These are phyloP conservation scores for Tolypocladium pustulatum DNA, from an alignment of 2,329 filamentous ascomycete genomes.

Conservation along the genomic window DNA sequence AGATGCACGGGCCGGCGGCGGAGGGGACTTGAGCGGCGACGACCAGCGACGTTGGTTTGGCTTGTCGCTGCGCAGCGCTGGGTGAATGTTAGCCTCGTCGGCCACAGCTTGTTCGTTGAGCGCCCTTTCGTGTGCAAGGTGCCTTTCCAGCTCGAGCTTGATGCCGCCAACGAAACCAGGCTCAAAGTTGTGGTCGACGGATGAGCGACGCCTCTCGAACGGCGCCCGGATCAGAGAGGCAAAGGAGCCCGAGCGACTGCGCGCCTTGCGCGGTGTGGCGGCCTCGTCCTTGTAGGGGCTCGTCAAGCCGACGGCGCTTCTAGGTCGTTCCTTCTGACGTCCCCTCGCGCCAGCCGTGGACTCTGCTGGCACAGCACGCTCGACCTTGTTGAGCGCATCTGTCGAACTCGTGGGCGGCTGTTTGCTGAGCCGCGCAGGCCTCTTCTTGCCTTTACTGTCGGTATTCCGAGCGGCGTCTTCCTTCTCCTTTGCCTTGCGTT, in stretches of 20 bases:
- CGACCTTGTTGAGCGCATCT: conserved; percentile 3
- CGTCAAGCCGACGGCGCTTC: conserved; percentile 15
- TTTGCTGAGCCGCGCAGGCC: neutral
- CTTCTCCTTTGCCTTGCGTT: conserved; percentile 18
- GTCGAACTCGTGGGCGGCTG: conserved; percentile 2
- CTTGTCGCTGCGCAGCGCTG: conserved; percentile 20
- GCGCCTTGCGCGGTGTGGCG: conserved; percentile 9
- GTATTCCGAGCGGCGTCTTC: conserved; percentile 13
- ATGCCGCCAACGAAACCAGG: conserved; percentile 29
- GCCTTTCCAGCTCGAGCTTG: conserved; percentile 28
- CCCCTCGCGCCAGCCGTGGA: neutral
- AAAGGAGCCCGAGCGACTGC: conserved; percentile 25
- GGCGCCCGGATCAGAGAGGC: conserved; percentile 23
- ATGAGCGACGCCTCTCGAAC: conserved; percentile 22
- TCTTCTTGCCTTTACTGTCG: conserved; percentile 12
- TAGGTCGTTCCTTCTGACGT: conserved; percentile 8
- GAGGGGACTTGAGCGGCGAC: conserved; percentile 15
- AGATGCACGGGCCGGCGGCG: conserved; percentile 4
- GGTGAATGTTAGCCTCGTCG: conserved; percentile 19
- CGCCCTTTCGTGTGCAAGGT: conserved; percentile 19
- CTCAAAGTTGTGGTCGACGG: conserved; percentile 18
- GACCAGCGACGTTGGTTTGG: conserved; percentile 15
- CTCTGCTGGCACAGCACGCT: neutral
- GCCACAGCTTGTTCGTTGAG: conserved; percentile 14
- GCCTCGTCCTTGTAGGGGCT: conserved; percentile 12